These are phyloP conservation scores for Bothia castanella DNA, from an alignment of 1,284 basidiomycete genomes.

Conservation along the genomic window DNA sequence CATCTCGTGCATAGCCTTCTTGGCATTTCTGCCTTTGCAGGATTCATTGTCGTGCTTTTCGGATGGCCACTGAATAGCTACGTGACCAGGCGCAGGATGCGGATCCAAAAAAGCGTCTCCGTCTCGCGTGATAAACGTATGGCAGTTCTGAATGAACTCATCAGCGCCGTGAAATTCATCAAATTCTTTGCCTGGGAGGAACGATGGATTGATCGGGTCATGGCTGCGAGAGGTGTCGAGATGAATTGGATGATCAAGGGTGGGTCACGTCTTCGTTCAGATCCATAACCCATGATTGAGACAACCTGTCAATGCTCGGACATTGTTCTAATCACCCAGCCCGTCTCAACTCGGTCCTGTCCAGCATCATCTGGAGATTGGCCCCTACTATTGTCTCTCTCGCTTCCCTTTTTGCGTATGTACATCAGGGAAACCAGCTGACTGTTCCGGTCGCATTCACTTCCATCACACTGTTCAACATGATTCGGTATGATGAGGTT, in stretches of 20 bases:
- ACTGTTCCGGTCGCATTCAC: slow-evolving; percentile 70
- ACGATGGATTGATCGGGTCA: slow-evolving; percentile 60
- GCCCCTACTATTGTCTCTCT: slow-evolving; percentile 70
- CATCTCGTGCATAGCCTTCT: slow-evolving; percentile 55
- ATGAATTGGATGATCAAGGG: slow-evolving; percentile 70
- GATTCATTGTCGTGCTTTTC: slow-evolving; percentile 71
- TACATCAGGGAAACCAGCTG: slow-evolving; percentile 61
- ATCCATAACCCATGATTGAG: background rate
- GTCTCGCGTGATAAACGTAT: slow-evolving; percentile 82
- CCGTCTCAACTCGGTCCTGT: slow-evolving; percentile 61
- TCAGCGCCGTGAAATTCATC: slow-evolving; percentile 78
- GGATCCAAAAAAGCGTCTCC: slow-evolving; percentile 71
- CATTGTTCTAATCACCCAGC: slow-evolving; percentile 35
- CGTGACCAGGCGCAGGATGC: slow-evolving; percentile 56
- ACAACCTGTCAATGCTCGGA: background rate
- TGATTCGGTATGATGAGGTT: slow-evolving; percentile 50
- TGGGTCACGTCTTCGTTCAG: slow-evolving; percentile 22
- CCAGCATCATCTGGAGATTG: slow-evolving; percentile 58
- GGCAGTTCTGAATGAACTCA: slow-evolving; percentile 81
- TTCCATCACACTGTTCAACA: slow-evolving; percentile 68
- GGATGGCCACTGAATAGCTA: slow-evolving; percentile 74
- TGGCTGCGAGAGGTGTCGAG: slow-evolving; percentile 59
- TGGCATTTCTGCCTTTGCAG: slow-evolving; percentile 81
- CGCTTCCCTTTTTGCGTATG: slow-evolving; percentile 62
- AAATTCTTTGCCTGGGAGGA: slow-evolving; percentile 87